Conservation (phyloP, 805 yeast species). For the Cyberlindnera americana region DNA sequence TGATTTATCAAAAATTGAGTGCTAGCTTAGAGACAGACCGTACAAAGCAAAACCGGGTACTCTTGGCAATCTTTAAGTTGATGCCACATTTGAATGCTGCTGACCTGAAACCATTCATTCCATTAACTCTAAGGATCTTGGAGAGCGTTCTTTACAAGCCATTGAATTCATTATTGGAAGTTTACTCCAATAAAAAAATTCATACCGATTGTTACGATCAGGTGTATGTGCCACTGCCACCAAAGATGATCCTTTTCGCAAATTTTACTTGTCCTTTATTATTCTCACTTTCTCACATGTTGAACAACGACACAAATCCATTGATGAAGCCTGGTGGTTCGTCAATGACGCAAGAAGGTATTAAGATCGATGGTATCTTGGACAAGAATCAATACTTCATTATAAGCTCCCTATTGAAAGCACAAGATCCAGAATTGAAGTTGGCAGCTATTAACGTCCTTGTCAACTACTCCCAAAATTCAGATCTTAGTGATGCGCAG, state of each 20-base stretch:
- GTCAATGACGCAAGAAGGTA: background rate
- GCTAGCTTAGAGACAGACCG: background rate
- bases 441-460: constrained; percentile 20
- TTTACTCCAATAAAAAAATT: constrained; percentile 5
- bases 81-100: constrained; percentile 24
- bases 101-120: constrained; percentile 12
- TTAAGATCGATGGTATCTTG: constrained; percentile 19
- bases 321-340: constrained; percentile 1
- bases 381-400: constrained; percentile 18
- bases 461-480: constrained; percentile 21
- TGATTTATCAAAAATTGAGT: constrained; percentile 5
- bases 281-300: constrained; percentile 21
- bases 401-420: constrained; percentile 22
- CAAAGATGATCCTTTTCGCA: constrained; percentile 16
- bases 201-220: constrained; percentile 17
- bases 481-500: constrained; percentile 10
- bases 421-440: constrained; percentile 22
- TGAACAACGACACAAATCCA: constrained; percentile 15
- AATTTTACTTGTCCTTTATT: constrained; percentile 20
- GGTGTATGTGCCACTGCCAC: constrained; percentile 19
- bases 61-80: constrained; percentile 16
- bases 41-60: constrained; percentile 4
- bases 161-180: background rate
- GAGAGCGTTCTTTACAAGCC: constrained; percentile 9
- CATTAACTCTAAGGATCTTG: constrained; percentile 12